phyloP scores from a whole-genome alignment of 2,329 filamentous ascomycete species.

The Dothideomycetes sp. region DNA sequence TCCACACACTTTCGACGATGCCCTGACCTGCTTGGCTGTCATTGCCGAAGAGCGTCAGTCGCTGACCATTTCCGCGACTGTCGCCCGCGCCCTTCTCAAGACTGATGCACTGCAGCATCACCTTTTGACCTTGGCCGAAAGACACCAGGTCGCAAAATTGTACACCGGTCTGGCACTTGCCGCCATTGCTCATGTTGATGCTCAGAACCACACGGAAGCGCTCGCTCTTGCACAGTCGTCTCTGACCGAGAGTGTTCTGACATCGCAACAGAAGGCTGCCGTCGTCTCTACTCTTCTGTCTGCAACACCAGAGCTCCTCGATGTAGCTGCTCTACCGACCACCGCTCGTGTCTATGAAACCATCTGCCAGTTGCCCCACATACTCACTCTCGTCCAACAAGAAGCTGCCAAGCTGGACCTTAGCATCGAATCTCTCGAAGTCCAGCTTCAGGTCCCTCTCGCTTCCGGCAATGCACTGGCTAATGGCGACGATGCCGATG shows the following conservation, averaged over 20 bases:
- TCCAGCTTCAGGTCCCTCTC: slow-evolving; percentile 61
- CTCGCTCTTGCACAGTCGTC: slow-evolving; percentile 50
- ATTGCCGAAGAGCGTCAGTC: slow-evolving; percentile 69
- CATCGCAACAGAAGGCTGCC: slow-evolving; percentile 42
- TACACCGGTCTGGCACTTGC: slow-evolving; percentile 61
- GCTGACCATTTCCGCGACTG: slow-evolving; percentile 56
- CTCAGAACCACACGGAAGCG: slow-evolving; percentile 46
- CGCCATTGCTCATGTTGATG: slow-evolving; percentile 49
- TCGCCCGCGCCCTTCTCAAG: slow-evolving; percentile 58
- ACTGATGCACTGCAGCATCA: slow-evolving; percentile 48
- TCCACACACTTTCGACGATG: slow-evolving; percentile 58
- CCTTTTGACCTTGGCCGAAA: slow-evolving; percentile 50
- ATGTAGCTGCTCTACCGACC: slow-evolving; percentile 14
- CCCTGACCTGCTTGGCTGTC: slow-evolving; percentile 68
- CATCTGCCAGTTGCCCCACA: slow-evolving; percentile 18
- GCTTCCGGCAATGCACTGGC: slow-evolving; percentile 42
- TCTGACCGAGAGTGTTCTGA: slow-evolving; percentile 48
- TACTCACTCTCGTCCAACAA: slow-evolving; percentile 51
- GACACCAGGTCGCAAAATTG: slow-evolving; percentile 59
- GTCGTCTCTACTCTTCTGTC: slow-evolving; percentile 3
- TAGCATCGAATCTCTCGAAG: slow-evolving; percentile 64
- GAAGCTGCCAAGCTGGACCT: slow-evolving; percentile 56
- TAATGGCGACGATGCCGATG: slow-evolving; percentile 36
- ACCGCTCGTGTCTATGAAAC: slow-evolving; percentile 21
- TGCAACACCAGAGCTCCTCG: neutral